Conservation (phyloP, 177 flowering plant genomes). For the Telopea speciosissima region DNA sequence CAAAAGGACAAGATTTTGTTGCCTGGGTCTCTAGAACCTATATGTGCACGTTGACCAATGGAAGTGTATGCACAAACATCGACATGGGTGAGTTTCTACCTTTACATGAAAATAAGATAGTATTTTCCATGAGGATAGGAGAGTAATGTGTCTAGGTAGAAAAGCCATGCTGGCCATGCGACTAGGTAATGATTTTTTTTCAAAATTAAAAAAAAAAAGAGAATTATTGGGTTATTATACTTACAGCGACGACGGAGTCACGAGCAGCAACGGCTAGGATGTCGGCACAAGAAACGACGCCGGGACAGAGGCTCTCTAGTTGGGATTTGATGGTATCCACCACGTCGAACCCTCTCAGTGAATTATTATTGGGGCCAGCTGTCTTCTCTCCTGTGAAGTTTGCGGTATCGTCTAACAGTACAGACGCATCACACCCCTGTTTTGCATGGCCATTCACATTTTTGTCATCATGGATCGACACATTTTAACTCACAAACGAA, state of each 20-base stretch:
- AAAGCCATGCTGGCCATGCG: too few relatives aligned
- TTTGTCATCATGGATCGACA: neutral
- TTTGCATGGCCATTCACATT: neutral
- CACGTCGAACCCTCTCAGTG: slow-evolving; percentile 31
- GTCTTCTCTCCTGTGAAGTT: slow-evolving; percentile 32
- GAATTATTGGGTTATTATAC: neutral
- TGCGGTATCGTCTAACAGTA: slow-evolving; percentile 30
- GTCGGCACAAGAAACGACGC: slow-evolving; percentile 39
- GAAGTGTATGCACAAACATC: too few relatives aligned
- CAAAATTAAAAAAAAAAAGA: too few relatives aligned
- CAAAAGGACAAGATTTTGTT: too few relatives aligned
- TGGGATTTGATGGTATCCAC: slow-evolving; percentile 28
- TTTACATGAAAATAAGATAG: too few relatives aligned
- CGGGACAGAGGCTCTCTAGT: slow-evolving; percentile 23
- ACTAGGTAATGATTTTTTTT: too few relatives aligned
- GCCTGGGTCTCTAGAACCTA: too few relatives aligned
- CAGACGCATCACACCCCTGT: slow-evolving; percentile 43
- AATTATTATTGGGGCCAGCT: slow-evolving; percentile 22
- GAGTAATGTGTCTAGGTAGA: too few relatives aligned
- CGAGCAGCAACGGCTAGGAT: slow-evolving; percentile 35
- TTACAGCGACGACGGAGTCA: slow-evolving; percentile 26
- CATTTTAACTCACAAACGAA: too few relatives aligned
- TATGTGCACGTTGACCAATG: too few relatives aligned
- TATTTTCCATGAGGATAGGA: too few relatives aligned
- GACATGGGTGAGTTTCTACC: too few relatives aligned